These are phyloP conservation scores for Nasturtium officinale DNA, from an alignment of 345 rosid species.

Conservation along the genomic window DNA sequence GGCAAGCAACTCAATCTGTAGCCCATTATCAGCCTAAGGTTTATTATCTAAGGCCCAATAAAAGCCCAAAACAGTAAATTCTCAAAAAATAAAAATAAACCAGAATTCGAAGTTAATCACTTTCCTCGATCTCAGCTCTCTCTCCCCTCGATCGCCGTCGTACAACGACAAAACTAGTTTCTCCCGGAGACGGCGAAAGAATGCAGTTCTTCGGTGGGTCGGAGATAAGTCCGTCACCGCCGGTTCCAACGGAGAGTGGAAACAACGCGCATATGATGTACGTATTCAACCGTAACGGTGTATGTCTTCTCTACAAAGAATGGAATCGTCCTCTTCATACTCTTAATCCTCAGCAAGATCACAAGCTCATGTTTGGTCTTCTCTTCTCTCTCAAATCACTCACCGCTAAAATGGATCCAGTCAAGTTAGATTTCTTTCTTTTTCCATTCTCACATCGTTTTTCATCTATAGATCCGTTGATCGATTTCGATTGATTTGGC, in stretches of 20 bases:
- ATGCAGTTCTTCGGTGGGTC: conserved; percentile 98
- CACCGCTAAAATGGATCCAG: conserved; percentile 96
- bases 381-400: conserved; percentile 98
- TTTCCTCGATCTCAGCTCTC: conserved; percentile 25
- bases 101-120: neutral
- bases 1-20: neutral
- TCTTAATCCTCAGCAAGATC: conserved; percentile 83
- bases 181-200: neutral
- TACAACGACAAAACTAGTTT: no score
- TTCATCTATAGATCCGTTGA: neutral
- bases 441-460: neutral
- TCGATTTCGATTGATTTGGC: neutral
- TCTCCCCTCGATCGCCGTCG: conserved; percentile 4
- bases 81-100: no score
- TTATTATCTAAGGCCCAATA: neutral
- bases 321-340: conserved; percentile 91
- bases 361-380: conserved; percentile 94
- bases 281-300: conserved; percentile 78
- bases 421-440: conserved; percentile 47
- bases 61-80: neutral
- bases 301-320: conserved; percentile 88
- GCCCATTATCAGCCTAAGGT: neutral
- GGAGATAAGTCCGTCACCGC: conserved; percentile 87
- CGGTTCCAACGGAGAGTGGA: conserved; percentile 68
- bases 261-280: conserved; percentile 91